phyloP scores from a whole-genome alignment of 495 filamentous ascomycete species.

The Tuber calosporum region DNA sequence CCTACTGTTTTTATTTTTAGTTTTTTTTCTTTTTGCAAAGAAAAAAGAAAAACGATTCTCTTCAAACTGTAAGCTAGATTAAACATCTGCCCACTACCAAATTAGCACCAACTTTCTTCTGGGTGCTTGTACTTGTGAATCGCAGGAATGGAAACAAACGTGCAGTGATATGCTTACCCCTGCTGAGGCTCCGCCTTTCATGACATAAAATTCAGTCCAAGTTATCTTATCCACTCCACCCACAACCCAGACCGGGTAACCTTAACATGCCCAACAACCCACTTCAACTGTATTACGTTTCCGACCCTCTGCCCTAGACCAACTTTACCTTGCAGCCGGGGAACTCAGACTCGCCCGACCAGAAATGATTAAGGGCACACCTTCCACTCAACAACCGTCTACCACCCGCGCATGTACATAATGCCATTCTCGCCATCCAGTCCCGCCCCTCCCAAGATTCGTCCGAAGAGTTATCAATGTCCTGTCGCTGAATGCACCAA shows the following conservation, averaged over 20 bases:
- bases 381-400: constrained; percentile 3
- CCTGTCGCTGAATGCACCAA: constrained; percentile 36
- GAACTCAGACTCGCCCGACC: constrained; percentile 3
- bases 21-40: too few species aligned
- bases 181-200: background rate
- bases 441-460: constrained; percentile 22
- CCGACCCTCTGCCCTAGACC: constrained; percentile 4
- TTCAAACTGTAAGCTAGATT: too few species aligned
- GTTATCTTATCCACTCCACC: background rate
- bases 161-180: background rate
- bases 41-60: too few species aligned
- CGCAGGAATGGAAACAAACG: background rate
- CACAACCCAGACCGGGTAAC: background rate
- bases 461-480: constrained; percentile 35
- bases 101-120: too few species aligned
- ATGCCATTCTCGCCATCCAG: constrained; percentile 1
- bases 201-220: background rate
- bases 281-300: background rate
- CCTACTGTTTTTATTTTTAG: too few species aligned
- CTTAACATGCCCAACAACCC: background rate
- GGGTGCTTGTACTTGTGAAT: background rate
- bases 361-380: constrained; percentile 5
- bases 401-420: constrained; percentile 6
- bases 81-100: too few species aligned
- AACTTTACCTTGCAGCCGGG: constrained; percentile 5